Percentiles rank a stretch among this genome's conserved stretches.
Evolutionary conservation across 306 rosid species (phyloP).

Genomic region (Betula pendula): DNA sequence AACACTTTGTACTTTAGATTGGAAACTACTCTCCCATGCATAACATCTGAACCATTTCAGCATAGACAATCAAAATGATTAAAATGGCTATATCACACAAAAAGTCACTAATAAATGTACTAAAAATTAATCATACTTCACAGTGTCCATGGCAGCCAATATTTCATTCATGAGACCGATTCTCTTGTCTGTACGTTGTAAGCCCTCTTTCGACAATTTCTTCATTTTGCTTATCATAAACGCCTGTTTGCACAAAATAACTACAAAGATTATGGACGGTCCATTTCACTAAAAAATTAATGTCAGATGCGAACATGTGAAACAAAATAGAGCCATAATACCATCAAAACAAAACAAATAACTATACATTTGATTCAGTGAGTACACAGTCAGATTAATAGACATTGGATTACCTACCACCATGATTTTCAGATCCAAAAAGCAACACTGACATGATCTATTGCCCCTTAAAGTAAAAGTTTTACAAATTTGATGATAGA

Average conservation of each 20-base stretch:
- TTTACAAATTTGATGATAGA: background rate
- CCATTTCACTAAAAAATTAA: background rate
- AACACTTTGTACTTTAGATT: slow-evolving; percentile 62
- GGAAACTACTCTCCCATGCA: slow-evolving; percentile 99
- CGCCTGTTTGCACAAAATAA: slow-evolving; percentile 61
- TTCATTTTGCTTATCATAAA: slow-evolving; percentile 79
- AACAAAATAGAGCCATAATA: background rate
- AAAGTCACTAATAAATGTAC: background rate
- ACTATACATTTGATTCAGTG: background rate
- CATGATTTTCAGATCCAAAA: background rate
- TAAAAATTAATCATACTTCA: slow-evolving; percentile 63
- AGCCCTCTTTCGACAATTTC: slow-evolving; percentile 78
- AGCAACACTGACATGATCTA: background rate
- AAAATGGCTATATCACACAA: slow-evolving; percentile 19
- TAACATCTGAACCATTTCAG: slow-evolving; percentile 69
- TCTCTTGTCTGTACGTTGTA: slow-evolving; percentile 95
- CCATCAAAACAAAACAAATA: background rate
- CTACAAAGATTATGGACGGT: background rate
- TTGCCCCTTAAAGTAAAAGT: background rate
- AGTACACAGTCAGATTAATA: background rate
- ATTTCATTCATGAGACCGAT: slow-evolving; percentile 97
- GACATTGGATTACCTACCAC: background rate
- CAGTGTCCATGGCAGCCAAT: slow-evolving; percentile 96
- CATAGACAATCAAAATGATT: slow-evolving; percentile 27
- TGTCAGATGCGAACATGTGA: background rate